Evolutionary conservation across 2,329 filamentous ascomycete genomes (phyloP).

Genomic region (Arthrobotrys megalospora): DNA sequence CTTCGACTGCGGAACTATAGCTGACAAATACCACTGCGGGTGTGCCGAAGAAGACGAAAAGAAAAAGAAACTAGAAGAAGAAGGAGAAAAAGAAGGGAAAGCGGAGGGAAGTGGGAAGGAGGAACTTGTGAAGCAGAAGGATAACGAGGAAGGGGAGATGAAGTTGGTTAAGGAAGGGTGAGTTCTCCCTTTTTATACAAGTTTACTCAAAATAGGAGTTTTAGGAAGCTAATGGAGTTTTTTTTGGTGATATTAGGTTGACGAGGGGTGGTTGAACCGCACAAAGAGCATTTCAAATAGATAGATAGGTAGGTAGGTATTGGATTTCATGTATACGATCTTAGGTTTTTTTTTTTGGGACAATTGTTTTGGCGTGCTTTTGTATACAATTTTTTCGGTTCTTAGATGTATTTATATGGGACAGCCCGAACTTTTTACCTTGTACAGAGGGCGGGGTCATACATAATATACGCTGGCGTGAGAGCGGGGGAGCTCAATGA

Average conservation of each 20-base stretch:
- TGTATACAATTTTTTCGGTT: too few species aligned
- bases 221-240: slow-evolving; percentile 12
- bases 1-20: slow-evolving; percentile 78
- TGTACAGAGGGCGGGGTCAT: too few species aligned
- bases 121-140: slow-evolving; percentile 63
- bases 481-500: too few species aligned
- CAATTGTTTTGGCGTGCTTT: too few species aligned
- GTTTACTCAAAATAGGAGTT: background rate
- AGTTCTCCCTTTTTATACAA: slow-evolving; percentile 13
- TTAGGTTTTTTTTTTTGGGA: too few species aligned
- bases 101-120: slow-evolving; percentile 63
- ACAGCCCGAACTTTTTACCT: too few species aligned
- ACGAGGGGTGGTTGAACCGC: slow-evolving; percentile 44
- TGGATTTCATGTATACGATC: background rate
- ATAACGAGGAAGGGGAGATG: slow-evolving; percentile 56
- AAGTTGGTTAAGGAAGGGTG: slow-evolving; percentile 63
- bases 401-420: too few species aligned
- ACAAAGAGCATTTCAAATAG: background rate
- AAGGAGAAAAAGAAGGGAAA: background rate
- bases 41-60: slow-evolving; percentile 77
- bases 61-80: slow-evolving; percentile 66
- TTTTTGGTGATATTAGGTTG: slow-evolving; percentile 19
- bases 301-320: background rate
- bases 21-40: slow-evolving; percentile 80
- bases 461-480: too few species aligned